Base-by-base conservation (phyloP, 2,329 filamentous ascomycete genomes). In the Xylaria sp. region DNA sequence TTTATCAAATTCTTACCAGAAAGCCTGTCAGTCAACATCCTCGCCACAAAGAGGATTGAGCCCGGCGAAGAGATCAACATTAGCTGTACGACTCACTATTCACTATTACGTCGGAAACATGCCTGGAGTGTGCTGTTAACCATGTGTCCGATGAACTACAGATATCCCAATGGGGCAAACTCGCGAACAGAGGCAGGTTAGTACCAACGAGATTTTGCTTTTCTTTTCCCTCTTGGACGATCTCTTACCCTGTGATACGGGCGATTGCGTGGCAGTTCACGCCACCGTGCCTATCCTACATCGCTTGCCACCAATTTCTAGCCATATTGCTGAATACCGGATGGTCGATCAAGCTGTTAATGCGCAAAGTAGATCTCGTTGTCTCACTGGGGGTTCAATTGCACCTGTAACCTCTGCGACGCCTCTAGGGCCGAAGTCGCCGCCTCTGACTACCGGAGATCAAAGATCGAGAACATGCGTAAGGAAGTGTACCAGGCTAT, bases 381-480 rank as follows among this genome's bases (percentile, higher is more conserved):
- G 9, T 52, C 60, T 40, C 63, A 63, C 7, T 74, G 71, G 71
- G 65, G 63, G 2, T 73, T 74, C 50, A 62, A 61, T 19, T 74
- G 71, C 57, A 58, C 52, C 11, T 74, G 71, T 49, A 54, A 56
- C 9, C 64, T 73, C 16, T 73, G 70, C 57, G 52, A 63, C 6
- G 65, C 64, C n/a, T 55, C 60, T 1, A 53, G 54, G 24, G 54
- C 50, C 0, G 65, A 66, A 18, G 47, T 65, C 9, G 63, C 61
- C 4, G 65, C 64, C 1, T 72, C 71, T 2, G 71, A 73, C 52
- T 63, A 62, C 41, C 67, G 67, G 6, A 64, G 69, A 6, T 39
- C 29, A n/a, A 62, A 67, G 53, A 69, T 72, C 38, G 61, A 60
- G 3, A 24, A 40, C 22, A 54, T 69, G 38, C 63, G 66, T 9